Evolutionary conservation across 2,329 filamentous ascomycete genomes (phyloP).

Genomic region (Huntiella omanensis): DNA sequence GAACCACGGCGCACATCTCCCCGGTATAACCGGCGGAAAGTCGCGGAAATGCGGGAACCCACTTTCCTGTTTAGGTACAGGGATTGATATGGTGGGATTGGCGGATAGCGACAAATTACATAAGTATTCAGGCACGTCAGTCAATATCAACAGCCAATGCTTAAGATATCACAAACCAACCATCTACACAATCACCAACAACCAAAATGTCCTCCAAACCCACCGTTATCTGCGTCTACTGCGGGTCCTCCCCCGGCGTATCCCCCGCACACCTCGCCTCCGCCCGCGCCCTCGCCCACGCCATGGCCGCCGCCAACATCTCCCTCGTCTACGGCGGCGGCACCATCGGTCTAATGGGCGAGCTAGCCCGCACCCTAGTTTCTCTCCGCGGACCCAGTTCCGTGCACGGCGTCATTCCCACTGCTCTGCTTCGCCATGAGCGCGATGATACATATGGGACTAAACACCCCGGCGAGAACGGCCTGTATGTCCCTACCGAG

Average conservation of each 20-base stretch:
- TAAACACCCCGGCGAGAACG: not conserved
- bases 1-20: not conserved
- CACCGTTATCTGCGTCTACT: conserved; percentile 81
- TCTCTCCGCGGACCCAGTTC: conserved; percentile 58
- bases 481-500: conserved; percentile 34
- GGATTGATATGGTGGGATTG: not conserved
- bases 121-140: not conserved
- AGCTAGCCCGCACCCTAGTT: conserved; percentile 72
- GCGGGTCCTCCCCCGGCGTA: conserved; percentile 59
- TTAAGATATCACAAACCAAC: not conserved
- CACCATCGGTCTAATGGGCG: conserved; percentile 89
- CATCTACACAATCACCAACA: not conserved
- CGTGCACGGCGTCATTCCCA: conserved; percentile 88
- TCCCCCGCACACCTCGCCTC: conserved; percentile 59
- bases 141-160: not conserved
- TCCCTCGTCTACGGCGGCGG: conserved; percentile 73
- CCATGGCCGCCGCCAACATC: conserved; percentile 60
- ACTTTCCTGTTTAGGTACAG: no score
- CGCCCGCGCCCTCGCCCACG: conserved; percentile 53
- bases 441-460: conserved; percentile 38
- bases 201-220: not conserved
- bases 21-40: not conserved
- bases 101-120: not conserved
- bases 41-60: no score
- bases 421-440: conserved; percentile 65